A percentile compares a stretch with the other conserved stretches of the same genome.
phyloP scores from a whole-genome alignment of 192 early-diverging fungal genomes.

The Podila verticillata region DNA sequence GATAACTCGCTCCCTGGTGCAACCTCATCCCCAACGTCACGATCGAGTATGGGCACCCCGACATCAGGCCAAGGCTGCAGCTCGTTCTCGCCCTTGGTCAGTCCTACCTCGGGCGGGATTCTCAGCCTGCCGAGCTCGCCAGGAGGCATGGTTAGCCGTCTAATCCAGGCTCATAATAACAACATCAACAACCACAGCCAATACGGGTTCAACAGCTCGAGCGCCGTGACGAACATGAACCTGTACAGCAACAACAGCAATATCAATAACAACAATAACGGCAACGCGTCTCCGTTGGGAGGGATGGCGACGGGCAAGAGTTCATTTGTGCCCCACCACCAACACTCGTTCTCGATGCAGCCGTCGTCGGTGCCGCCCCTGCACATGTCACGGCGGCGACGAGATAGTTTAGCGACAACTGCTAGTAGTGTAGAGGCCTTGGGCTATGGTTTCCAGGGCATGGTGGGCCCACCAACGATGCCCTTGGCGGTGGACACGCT shows the following conservation, averaged over 20 bases:
- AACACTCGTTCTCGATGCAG: constrained; percentile 18
- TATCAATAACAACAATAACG: neutral
- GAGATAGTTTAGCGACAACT: neutral
- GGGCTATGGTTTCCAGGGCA: neutral
- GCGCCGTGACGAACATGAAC: neutral
- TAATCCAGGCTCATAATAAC: neutral
- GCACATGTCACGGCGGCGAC: neutral
- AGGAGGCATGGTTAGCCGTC: constrained; percentile 8
- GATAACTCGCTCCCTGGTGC: neutral
- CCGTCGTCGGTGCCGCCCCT: neutral
- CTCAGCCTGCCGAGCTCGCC: constrained; percentile 7
- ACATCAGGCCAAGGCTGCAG: neutral
- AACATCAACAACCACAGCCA: neutral
- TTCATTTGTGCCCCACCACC: neutral
- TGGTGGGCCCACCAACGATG: neutral
- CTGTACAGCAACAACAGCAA: neutral
- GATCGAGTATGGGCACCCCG: neutral
- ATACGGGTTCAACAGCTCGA: neutral
- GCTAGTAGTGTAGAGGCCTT: neutral
- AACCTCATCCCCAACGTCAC: neutral
- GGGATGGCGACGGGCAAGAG: neutral
- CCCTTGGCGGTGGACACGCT: constrained; percentile 4
- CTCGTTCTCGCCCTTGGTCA: constrained; percentile 17
- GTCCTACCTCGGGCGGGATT: neutral
- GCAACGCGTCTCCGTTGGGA: neutral